Percentiles rank a stretch among this genome's conserved stretches.
Evolutionary conservation across 768 basidiomycete species (phyloP).

Genomic region (Hypholoma sublateritium): DNA sequence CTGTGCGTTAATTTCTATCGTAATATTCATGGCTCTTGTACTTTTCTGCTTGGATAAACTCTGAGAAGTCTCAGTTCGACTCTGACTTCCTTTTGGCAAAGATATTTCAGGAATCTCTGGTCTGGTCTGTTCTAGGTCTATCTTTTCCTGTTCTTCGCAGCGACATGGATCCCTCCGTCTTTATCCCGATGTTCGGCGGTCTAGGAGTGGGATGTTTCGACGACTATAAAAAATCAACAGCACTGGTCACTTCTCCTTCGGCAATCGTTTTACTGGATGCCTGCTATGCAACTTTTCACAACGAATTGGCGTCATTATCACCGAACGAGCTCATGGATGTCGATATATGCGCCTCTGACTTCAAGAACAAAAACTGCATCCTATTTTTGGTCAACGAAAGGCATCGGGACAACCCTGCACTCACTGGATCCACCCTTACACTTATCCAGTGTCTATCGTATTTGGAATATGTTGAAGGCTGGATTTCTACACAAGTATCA

Average conservation of each 20-base stretch:
- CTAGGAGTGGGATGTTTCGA: slow-evolving; percentile 45
- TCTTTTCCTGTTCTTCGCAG: background rate
- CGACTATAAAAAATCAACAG: slow-evolving; percentile 25
- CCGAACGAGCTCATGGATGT: slow-evolving; percentile 29
- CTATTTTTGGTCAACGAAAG: slow-evolving; percentile 32
- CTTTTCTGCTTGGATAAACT: background rate
- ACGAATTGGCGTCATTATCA: slow-evolving; percentile 49
- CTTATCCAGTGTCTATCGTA: slow-evolving; percentile 54
- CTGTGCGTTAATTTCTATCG: background rate
- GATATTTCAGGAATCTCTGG: slow-evolving; percentile 3
- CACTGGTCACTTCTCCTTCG: slow-evolving; percentile 33
- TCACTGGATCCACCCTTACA: slow-evolving; percentile 49
- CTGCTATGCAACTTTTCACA: slow-evolving; percentile 48
- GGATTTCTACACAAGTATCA: background rate
- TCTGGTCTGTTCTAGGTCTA: background rate
- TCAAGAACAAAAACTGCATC: slow-evolving; percentile 37
- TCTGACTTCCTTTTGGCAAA: slow-evolving; percentile 5
- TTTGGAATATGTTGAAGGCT: slow-evolving; percentile 39
- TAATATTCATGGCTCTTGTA: background rate
- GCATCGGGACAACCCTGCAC: slow-evolving; percentile 45
- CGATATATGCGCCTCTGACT: slow-evolving; percentile 45
- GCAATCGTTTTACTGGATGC: slow-evolving; percentile 48
- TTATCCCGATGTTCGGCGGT: slow-evolving; percentile 56
- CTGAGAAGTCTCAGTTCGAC: slow-evolving; percentile 3
- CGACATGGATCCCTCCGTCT: slow-evolving; percentile 12